Percentiles rank a stretch among this genome's conserved stretches.
These are phyloP conservation scores for Lasiodiplodia citricola DNA, from an alignment of 2,329 filamentous ascomycete species.

Conservation along the genomic window DNA sequence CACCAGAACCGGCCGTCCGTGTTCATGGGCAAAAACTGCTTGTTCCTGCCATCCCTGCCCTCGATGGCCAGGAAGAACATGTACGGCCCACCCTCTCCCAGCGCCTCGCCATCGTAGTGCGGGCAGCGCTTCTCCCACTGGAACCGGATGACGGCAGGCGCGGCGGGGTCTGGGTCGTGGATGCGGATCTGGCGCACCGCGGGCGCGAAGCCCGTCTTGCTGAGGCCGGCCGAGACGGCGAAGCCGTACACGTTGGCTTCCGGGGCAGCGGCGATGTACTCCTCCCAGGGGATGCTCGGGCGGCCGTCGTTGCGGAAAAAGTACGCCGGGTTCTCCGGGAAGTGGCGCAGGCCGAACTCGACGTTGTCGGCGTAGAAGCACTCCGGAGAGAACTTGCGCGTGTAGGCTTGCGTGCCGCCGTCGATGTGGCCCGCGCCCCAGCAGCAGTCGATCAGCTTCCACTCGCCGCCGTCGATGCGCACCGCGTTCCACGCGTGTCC, in stretches of 20 bases:
- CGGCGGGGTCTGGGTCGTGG: conserved; percentile 49
- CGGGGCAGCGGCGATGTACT: conserved; percentile 71
- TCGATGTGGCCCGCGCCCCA: conserved; percentile 85
- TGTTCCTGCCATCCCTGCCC: conserved; percentile 66
- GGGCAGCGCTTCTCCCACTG: conserved; percentile 79
- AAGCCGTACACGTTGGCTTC: conserved; percentile 53
- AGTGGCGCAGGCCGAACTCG: conserved; percentile 81
- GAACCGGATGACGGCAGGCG: conserved; percentile 66
- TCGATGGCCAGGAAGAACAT: conserved; percentile 71
- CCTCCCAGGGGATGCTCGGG: conserved; percentile 71
- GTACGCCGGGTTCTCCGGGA: conserved; percentile 68
- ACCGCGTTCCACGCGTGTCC: conserved; percentile 95
- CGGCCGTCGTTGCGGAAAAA: conserved; percentile 79
- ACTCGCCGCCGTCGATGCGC: conserved; percentile 80
- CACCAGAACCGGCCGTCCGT: conserved; percentile 84
- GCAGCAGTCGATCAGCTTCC: conserved; percentile 91
- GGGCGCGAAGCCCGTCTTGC: conserved; percentile 66
- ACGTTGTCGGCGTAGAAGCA: conserved; percentile 72
- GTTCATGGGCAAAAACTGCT: conserved; percentile 69
- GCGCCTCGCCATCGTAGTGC: conserved; percentile 78
- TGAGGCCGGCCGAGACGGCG: conserved; percentile 57
- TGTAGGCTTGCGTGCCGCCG: conserved; percentile 63
- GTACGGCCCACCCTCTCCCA: conserved; percentile 69
- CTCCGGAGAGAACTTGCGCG: conserved; percentile 68
- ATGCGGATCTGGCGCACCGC: conserved; percentile 65